Conservation (phyloP, 306 rosid genomes). For the Pterocarpus macrocarpus region DNA sequence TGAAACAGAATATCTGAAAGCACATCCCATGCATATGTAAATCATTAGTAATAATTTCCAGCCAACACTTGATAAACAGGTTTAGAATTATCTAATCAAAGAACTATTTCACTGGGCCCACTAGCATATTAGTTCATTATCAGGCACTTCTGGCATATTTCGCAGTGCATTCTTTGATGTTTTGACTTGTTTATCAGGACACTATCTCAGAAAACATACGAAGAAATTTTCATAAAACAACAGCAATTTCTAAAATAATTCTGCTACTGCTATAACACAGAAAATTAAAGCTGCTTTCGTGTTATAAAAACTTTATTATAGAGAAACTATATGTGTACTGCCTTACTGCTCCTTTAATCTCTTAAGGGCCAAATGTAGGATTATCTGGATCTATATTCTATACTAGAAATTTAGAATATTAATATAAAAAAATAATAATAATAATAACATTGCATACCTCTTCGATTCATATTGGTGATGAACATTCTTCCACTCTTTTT, state of each 20-base stretch:
- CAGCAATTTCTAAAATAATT: not conserved
- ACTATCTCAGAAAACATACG: not conserved
- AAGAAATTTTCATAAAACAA: not conserved
- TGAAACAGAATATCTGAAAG: not conserved
- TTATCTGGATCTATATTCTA: too few relatives aligned
- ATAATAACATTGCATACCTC: too few relatives aligned
- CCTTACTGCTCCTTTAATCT: not conserved
- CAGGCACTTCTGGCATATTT: conserved; percentile 7
- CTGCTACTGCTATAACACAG: not conserved
- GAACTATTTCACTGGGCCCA: not conserved
- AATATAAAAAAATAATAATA: too few relatives aligned
- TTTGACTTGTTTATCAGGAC: not conserved
- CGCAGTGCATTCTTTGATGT: not conserved
- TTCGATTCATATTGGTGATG: too few relatives aligned
- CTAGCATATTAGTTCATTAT: not conserved
- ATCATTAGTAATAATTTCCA: not conserved
- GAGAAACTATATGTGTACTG: not conserved
- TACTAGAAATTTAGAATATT: too few relatives aligned
- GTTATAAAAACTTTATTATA: not conserved
- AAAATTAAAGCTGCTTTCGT: not conserved
- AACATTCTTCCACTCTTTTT: too few relatives aligned
- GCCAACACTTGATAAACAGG: not conserved
- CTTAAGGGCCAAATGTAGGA: too few relatives aligned
- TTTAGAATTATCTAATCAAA: not conserved
- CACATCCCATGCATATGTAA: not conserved